Percentiles rank a stretch among this genome's conserved stretches.
Evolutionary conservation across 345 rosid species (phyloP).

Genomic region (Kernera saxatilis): DNA sequence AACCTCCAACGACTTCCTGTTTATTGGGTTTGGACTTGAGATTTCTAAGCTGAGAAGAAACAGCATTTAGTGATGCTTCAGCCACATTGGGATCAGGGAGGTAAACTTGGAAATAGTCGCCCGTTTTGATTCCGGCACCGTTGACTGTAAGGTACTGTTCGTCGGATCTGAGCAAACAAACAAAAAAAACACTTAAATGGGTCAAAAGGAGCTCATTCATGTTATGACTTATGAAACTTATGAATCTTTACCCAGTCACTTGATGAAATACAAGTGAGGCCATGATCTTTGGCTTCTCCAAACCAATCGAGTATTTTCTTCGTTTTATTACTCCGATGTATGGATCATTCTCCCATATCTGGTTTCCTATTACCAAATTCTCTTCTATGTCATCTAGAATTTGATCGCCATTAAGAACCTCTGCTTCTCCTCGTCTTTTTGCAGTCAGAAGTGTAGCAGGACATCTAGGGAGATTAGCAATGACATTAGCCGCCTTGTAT

Average conservation of each 20-base stretch:
- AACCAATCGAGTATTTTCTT: constrained; percentile 50
- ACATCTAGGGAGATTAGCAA: background rate
- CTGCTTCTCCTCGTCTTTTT: constrained; percentile 52
- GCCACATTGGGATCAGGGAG: constrained; percentile 41
- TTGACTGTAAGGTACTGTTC: constrained; percentile 51
- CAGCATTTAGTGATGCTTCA: constrained; percentile 31
- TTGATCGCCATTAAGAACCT: constrained; percentile 60
- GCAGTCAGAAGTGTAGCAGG: constrained; percentile 59
- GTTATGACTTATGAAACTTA: background rate
- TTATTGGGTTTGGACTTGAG: constrained; percentile 36
- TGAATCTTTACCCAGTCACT: constrained; percentile 46
- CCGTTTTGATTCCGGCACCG: constrained; percentile 54
- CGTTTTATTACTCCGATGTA: constrained; percentile 59
- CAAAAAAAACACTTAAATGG: background rate
- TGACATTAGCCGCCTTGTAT: constrained; percentile 58
- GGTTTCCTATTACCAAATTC: constrained; percentile 53
- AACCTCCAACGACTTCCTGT: constrained; percentile 60
- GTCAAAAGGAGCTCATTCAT: constrained; percentile 2
- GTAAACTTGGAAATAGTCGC: constrained; percentile 68
- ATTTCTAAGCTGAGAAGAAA: constrained; percentile 34
- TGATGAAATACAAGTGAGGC: constrained; percentile 54
- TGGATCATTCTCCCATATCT: constrained; percentile 28
- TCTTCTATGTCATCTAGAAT: constrained; percentile 45
- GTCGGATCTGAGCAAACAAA: constrained; percentile 47
- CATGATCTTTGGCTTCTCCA: constrained; percentile 46